Evolutionary conservation across 805 yeast genomes (phyloP).

Genomic region (Cyberlindnera bimundalis): DNA sequence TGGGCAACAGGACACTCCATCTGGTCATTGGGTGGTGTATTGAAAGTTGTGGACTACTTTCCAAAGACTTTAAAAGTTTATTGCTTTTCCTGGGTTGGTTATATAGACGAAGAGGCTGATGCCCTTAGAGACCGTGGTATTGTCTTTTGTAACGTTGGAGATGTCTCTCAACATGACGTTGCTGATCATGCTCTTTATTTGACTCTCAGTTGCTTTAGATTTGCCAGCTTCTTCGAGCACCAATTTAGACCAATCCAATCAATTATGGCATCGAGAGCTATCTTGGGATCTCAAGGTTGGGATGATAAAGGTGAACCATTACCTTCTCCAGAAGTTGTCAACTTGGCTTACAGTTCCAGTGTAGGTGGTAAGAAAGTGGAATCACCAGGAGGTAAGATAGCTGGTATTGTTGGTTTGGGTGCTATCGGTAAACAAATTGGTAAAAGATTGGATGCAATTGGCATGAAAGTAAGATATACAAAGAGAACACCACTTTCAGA

Average conservation of each 20-base stretch:
- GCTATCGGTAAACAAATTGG: conserved; percentile 68
- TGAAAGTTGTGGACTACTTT: conserved; percentile 39
- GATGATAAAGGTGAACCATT: conserved; percentile 34
- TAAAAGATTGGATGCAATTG: conserved; percentile 47
- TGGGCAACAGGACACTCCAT: conserved; percentile 58
- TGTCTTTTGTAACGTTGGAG: conserved; percentile 60
- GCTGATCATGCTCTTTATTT: conserved; percentile 66
- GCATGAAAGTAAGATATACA: conserved; percentile 62
- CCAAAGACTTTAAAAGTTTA: conserved; percentile 48
- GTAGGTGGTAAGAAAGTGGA: conserved; percentile 45
- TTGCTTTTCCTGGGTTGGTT: conserved; percentile 59
- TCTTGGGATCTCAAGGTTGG: conserved; percentile 32
- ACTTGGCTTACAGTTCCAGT: conserved; percentile 32
- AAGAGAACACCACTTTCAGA: conserved; percentile 46
- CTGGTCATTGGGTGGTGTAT: conserved; percentile 36
- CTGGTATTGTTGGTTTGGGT: conserved; percentile 72
- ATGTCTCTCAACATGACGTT: conserved; percentile 49
- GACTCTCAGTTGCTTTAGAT: conserved; percentile 57
- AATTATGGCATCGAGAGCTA: conserved; percentile 43
- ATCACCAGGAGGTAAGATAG: conserved; percentile 57
- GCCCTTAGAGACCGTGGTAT: conserved; percentile 45
- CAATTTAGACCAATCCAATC: conserved; percentile 37
- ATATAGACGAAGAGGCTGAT: conserved; percentile 46
- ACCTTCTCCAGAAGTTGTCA: conserved; percentile 32
- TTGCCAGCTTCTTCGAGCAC: conserved; percentile 45